phyloP scores from a whole-genome alignment of 495 filamentous ascomycete species.

The Chaetomium cochliodes region DNA sequence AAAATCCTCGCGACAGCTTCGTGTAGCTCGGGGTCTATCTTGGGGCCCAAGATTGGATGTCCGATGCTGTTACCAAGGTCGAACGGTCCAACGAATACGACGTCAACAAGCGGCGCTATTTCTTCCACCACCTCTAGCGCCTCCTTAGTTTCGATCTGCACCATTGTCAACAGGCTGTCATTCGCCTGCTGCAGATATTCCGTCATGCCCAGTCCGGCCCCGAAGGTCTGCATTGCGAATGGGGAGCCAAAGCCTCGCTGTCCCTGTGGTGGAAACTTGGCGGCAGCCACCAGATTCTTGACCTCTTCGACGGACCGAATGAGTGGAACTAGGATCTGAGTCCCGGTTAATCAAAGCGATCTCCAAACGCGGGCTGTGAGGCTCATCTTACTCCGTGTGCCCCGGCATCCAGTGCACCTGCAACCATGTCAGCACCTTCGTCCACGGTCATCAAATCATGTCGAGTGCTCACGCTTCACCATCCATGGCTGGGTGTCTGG shows the following conservation, averaged over 20 bases:
- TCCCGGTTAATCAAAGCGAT: conserved; percentile 20
- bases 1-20: conserved; percentile 65
- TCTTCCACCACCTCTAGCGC: conserved; percentile 68
- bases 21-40: conserved; percentile 63
- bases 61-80: conserved; percentile 76
- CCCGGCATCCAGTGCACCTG: conserved; percentile 65
- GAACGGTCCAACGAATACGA: conserved; percentile 77
- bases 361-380: neutral
- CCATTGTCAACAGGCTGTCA: conserved; percentile 64
- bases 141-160: conserved; percentile 80
- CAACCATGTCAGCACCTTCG: conserved; percentile 2
- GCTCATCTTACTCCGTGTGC: conserved; percentile 57
- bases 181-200: conserved; percentile 78
- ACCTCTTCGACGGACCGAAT: conserved; percentile 65
- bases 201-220: conserved; percentile 49
- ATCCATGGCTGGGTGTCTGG: conserved; percentile 66
- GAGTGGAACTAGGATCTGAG: conserved; percentile 60
- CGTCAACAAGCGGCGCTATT: conserved; percentile 72
- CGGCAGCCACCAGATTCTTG: conserved; percentile 54
- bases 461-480: conserved; percentile 60
- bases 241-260: conserved; percentile 66
- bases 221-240: conserved; percentile 63
- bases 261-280: conserved; percentile 67
- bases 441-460: neutral
- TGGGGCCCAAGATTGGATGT: conserved; percentile 60